Evolutionary conservation across 306 rosid genomes (phyloP).

Genomic region (Gynostemma pentaphyllum): DNA sequence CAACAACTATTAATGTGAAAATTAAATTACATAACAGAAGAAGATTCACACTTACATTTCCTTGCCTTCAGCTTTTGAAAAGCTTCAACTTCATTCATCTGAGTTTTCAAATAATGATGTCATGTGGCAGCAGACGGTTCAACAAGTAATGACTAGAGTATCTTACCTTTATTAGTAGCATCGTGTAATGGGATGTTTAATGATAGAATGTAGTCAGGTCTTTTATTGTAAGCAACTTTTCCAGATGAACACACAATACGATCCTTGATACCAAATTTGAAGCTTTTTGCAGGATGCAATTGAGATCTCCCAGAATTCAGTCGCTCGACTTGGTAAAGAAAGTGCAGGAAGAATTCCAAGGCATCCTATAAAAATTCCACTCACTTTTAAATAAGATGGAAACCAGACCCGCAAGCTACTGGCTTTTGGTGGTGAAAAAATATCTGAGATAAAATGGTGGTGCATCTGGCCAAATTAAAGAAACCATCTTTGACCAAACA

Average conservation of each 20-base stretch:
- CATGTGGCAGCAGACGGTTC: conserved; percentile 7
- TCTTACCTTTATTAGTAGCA: conserved; percentile 77
- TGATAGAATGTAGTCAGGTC: conserved; percentile 82
- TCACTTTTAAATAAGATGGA: conserved; percentile 1
- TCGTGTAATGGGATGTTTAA: conserved; percentile 74
- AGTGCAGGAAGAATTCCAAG: conserved; percentile 92
- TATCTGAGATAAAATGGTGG: background rate
- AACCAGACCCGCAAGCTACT: too few relatives aligned
- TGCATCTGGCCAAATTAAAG: background rate
- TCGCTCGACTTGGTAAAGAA: conserved; percentile 87
- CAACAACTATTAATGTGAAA: conserved; percentile 2
- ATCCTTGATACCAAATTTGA: conserved; percentile 94
- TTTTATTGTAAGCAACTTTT: conserved; percentile 82
- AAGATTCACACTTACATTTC: conserved; percentile 57
- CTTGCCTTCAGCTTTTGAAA: conserved; percentile 66
- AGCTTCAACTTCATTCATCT: conserved; percentile 72
- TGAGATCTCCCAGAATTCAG: conserved; percentile 51
- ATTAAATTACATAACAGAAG: conserved; percentile 7
- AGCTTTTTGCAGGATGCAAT: conserved; percentile 70
- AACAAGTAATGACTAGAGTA: conserved; percentile 6
- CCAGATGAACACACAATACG: conserved; percentile 90
- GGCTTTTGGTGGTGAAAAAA: background rate
- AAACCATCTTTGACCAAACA: background rate
- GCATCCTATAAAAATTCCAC: conserved; percentile 55
- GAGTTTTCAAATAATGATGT: conserved; percentile 29